Base-by-base conservation (phyloP, 2,329 filamentous ascomycete genomes). In the Xylariaceae sp. region DNA sequence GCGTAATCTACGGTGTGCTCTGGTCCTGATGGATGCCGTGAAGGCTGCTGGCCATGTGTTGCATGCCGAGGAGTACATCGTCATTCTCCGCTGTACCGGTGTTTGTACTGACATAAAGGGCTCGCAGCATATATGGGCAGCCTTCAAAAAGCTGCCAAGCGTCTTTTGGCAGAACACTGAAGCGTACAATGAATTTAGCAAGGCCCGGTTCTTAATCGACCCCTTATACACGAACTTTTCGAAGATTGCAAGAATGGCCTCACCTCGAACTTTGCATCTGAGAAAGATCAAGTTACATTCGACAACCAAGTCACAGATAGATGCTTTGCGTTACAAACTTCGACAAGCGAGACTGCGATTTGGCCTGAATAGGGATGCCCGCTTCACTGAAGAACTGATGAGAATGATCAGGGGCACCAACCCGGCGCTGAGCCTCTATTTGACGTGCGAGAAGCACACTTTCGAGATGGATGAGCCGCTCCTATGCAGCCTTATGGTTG, bases 211-310 rank as follows among this genome's bases (percentile, higher is more conserved):
- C 65, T 65, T 80, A 51, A 74, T 75, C 0, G 75, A 80, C 17
- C 73, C 76, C 0, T 55, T 77, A 0, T 82, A 82, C 67, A 75
- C 76, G 35, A 76, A 80, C 53, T 76, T 76, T 44, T 76, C 81
- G 58, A 74, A 76, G 51, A 62, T 70, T 0, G 70, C 74, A 2
- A 71, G 78, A 30, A 73, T 75, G 17, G 66, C 78, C 42, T 68
- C 69, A 2, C 73, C 78, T 2, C 74, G 78, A 23, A 71, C 78
- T 53, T 60, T 76, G 11, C 72, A 75, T 60, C 66, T 68, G 42
- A 63, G 58, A 50, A 64, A 64, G 10, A 15, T 65, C 6, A 10
- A 30, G 1, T 53, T 68, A 42, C 6, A 30, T 9, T 11, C n/a
- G n/a, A 0, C 23, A 2, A 34, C 52, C 8, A 52, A 64, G 9